Evolutionary conservation across 371 early-diverging fungal genomes (phyloP).

Genomic region (Apophysomyces variabilis): DNA sequence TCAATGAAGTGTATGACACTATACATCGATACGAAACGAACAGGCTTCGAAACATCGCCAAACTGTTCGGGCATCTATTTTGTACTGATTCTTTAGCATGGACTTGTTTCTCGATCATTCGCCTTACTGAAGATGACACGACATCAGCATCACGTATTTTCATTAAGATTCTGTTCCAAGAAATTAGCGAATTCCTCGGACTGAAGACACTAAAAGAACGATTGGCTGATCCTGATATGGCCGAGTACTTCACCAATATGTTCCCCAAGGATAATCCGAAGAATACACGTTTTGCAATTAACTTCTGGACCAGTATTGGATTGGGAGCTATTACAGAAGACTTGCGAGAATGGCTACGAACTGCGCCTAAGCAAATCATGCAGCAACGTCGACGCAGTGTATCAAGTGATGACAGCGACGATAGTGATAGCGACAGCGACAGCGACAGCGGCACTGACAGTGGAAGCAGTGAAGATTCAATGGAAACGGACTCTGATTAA

Average conservation of each 20-base stretch:
- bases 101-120: constrained; percentile 80
- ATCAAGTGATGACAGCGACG: constrained; percentile 28
- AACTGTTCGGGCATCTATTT: constrained; percentile 90
- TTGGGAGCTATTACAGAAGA: constrained; percentile 94
- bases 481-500: constrained; percentile 10
- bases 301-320: constrained; percentile 95
- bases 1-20: constrained; percentile 85
- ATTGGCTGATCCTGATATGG: constrained; percentile 68
- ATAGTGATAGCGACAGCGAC: constrained; percentile 25
- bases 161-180: constrained; percentile 93
- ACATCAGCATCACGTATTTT: constrained; percentile 98
- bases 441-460: constrained; percentile 25
- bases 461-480: no score
- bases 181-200: constrained; percentile 87
- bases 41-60: constrained; percentile 90
- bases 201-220: constrained; percentile 78
- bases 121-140: constrained; percentile 90
- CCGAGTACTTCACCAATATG: constrained; percentile 76
- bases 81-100: constrained; percentile 87
- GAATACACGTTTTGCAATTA: constrained; percentile 95
- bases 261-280: constrained; percentile 92
- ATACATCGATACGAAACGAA: constrained; percentile 96
- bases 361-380: constrained; percentile 62
- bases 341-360: constrained; percentile 83
- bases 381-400: constrained; percentile 37